phyloP scores from a whole-genome alignment of 2,329 filamentous ascomycete genomes.

The Tympanopsis confertula region DNA sequence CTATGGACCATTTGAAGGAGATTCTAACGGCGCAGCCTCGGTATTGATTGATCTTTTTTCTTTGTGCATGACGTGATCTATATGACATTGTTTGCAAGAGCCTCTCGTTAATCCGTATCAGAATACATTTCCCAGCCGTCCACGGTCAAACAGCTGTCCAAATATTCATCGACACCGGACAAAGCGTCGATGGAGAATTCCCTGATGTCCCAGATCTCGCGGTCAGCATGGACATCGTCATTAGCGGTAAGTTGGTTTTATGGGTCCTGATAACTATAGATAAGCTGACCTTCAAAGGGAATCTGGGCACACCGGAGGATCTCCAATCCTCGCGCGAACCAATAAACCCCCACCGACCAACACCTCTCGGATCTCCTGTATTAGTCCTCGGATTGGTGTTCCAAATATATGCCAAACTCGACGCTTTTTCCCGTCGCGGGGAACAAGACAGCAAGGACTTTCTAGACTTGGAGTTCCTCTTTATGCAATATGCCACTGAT shows the following conservation, averaged over 20 bases:
- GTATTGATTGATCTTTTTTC: conserved; percentile 2
- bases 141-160: conserved; percentile 6
- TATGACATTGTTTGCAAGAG: background rate
- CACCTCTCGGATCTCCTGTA: conserved; percentile 3
- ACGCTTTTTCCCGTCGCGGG: conserved; percentile 4
- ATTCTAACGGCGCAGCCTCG: conserved; percentile 3
- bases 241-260: conserved; percentile 4
- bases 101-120: conserved; percentile 1
- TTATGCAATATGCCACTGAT: conserved; percentile 2
- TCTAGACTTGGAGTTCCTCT: conserved; percentile 5
- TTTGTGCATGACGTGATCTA: background rate
- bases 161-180: conserved; percentile 6
- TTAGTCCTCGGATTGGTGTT: conserved; percentile 5
- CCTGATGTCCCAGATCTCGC: conserved; percentile 1
- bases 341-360: conserved; percentile 4
- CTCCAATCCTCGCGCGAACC: conserved; percentile 4
- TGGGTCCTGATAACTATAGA: background rate
- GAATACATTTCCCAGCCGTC: conserved; percentile 5
- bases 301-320: conserved; percentile 5
- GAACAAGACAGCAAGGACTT: conserved; percentile 3
- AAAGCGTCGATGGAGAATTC: conserved; percentile 4
- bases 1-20: conserved; percentile 4
- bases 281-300: conserved; percentile 3
- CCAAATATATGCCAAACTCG: conserved; percentile 6
- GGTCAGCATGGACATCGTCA: conserved; percentile 6